Evolutionary conservation across 176 grass and related monocot species (phyloP).

Genomic region (Dactylis glomerata): DNA sequence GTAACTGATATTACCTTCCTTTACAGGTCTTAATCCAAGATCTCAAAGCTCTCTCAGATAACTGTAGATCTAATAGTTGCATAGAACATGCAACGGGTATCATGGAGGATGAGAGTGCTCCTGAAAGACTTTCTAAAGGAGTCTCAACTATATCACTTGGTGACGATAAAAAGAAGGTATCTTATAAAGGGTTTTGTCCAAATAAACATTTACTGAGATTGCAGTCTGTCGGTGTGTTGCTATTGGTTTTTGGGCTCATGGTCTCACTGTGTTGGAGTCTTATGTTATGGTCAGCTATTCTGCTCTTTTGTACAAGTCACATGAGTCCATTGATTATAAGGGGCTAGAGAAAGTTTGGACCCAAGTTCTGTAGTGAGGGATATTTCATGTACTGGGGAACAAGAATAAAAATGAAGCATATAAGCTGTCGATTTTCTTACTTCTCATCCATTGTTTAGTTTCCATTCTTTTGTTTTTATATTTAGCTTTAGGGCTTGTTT

Average conservation of each 20-base stretch:
- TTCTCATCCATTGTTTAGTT: neutral
- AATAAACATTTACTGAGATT: neutral
- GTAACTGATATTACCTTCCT: slow-evolving; percentile 28
- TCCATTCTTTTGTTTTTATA: neutral
- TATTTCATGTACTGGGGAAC: neutral
- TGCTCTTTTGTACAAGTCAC: neutral
- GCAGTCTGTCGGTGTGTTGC: neutral
- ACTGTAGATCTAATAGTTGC: slow-evolving; percentile 85
- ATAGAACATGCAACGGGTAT: slow-evolving; percentile 93
- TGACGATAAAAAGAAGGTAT: slow-evolving; percentile 56
- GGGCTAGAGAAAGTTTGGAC: neutral
- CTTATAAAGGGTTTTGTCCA: neutral
- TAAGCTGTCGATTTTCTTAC: neutral
- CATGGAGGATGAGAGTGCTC: slow-evolving; percentile 87
- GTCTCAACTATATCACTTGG: slow-evolving; percentile 78
- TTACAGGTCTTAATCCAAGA: slow-evolving; percentile 72
- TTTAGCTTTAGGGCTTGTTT: no score
- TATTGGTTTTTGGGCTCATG: slow-evolving; percentile 8
- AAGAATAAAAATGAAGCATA: neutral
- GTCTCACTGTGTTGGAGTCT: neutral
- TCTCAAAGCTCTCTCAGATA: slow-evolving; percentile 68
- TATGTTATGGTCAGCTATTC: neutral
- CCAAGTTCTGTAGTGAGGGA: neutral
- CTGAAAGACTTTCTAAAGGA: slow-evolving; percentile 80
- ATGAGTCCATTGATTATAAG: neutral